Conservation (phyloP, 495 filamentous ascomycete species). For the Podospora pseudopauciseta region DNA sequence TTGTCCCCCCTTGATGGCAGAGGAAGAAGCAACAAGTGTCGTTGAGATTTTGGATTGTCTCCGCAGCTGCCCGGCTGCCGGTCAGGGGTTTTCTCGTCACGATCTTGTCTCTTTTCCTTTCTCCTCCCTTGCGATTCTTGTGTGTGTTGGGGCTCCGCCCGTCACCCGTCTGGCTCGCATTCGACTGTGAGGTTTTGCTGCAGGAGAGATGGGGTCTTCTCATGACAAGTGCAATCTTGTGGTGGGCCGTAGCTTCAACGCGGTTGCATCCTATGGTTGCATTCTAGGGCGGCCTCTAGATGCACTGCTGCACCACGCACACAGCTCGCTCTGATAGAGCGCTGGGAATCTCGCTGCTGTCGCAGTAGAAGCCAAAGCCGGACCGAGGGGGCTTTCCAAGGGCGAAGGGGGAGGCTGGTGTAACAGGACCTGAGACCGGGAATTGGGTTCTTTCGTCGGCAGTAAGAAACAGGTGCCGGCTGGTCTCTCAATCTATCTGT, state of each 20-base stretch:
- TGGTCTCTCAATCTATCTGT: slow-evolving; percentile 3
- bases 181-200: background rate
- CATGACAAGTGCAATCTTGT: background rate
- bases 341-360: background rate
- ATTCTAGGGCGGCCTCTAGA: slow-evolving; percentile 6
- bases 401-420: slow-evolving; percentile 17
- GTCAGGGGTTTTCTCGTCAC: slow-evolving; percentile 8
- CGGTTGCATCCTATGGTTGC: slow-evolving; percentile 11
- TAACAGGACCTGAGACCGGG: slow-evolving; percentile 17
- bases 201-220: background rate
- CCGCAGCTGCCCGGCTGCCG: slow-evolving; percentile 3
- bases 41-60: slow-evolving; percentile 6
- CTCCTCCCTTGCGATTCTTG: slow-evolving; percentile 7
- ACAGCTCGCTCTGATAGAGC: background rate
- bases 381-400: background rate
- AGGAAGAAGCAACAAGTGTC: slow-evolving; percentile 4
- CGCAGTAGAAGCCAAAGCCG: background rate
- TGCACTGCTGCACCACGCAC: background rate
- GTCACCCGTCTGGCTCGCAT: background rate
- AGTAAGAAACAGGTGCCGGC: slow-evolving; percentile 10
- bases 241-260: background rate
- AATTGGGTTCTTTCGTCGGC: slow-evolving; percentile 18
- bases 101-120: background rate
- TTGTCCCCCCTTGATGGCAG: background rate
- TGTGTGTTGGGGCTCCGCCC: background rate